Base-by-base conservation (phyloP, 805 yeast species). In the Vanderwaltozyma polyspora region DNA sequence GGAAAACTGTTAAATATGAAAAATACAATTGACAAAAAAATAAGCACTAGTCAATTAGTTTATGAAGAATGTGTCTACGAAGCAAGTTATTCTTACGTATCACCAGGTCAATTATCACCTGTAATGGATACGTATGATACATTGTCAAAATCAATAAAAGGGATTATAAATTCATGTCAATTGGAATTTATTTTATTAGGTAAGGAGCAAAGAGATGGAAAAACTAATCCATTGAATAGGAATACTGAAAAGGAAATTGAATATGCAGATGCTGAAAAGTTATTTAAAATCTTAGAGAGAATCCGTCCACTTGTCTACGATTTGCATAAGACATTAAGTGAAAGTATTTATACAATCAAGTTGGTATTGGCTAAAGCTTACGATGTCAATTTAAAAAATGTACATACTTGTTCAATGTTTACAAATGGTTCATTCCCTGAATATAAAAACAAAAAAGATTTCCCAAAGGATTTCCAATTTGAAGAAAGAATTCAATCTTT, bases 61-160 rank as follows among this genome's bases (percentile, higher is more conserved):
- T 45, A 68, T 19, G 60, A 65, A 23, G 74, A 70, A 42, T 67
- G 72, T 40, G 48, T 62, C 3, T 70, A 66, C 39, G 76, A 70
- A 42, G 52, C 68, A 1, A 65, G 74, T 1, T 70, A 65, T 40
- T 64, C 74, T 0, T 64, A 56, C 35, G 45, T 66, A 14, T 60
- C 74, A 0, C 74, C 76, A 17, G 45, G 49, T 6, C 63, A 62
- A 28, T 41, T 68, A 21, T 56, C 60, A 28, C 53, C 59, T 4
- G 41, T 60, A 2, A 52, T 67, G 14, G 51, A 57, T 9, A 43
- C 48, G 12, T 44, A 67, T 14, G 52, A 53, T 19, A 43, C 54
- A 1, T 48, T 64, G 8, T 40, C 58, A 4, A 55, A 58, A 25
- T 58, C 55, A 29, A 44, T 62, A 1, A 62, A 57, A 44, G 72